phyloP scores from a whole-genome alignment of 345 rosid genomes.

The Carallia brachiata region DNA sequence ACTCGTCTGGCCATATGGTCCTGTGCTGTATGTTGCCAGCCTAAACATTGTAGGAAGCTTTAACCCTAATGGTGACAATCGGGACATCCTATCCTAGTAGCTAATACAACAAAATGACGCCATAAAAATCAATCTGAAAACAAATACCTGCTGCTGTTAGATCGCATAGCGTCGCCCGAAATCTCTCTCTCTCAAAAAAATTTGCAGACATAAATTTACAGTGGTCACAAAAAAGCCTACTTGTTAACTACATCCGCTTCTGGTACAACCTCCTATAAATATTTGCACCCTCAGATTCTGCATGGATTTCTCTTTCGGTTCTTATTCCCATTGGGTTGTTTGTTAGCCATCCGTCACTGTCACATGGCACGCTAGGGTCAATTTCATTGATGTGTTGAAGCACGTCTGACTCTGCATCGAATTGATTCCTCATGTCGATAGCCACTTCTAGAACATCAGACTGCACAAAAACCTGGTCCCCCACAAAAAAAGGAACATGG shows the following conservation, averaged over 20 bases:
- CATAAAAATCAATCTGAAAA: no score
- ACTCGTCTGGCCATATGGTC: no score
- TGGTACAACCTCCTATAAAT: conserved; percentile 79
- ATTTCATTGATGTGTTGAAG: conserved; percentile 47
- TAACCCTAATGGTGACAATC: no score
- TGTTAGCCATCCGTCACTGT: conserved; percentile 66
- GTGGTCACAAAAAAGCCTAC: background rate
- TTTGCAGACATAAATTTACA: background rate
- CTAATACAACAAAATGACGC: no score
- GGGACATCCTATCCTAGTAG: no score
- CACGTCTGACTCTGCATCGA: conserved; percentile 45
- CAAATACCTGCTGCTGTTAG: no score
- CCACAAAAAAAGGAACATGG: background rate
- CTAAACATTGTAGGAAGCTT: no score
- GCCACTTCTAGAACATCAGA: conserved; percentile 91
- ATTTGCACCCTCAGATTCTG: conserved; percentile 70
- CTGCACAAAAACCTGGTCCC: conserved; percentile 71
- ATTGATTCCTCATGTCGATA: conserved; percentile 72
- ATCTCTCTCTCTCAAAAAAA: background rate
- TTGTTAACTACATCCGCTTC: conserved; percentile 20
- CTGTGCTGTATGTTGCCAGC: no score
- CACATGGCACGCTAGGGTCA: conserved; percentile 33
- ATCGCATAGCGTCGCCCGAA: background rate
- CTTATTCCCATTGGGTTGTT: conserved; percentile 81
- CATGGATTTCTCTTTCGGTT: conserved; percentile 91